Conservation (phyloP, 2,329 filamentous ascomycete genomes). For the Thielaviopsis euricoi region DNA sequence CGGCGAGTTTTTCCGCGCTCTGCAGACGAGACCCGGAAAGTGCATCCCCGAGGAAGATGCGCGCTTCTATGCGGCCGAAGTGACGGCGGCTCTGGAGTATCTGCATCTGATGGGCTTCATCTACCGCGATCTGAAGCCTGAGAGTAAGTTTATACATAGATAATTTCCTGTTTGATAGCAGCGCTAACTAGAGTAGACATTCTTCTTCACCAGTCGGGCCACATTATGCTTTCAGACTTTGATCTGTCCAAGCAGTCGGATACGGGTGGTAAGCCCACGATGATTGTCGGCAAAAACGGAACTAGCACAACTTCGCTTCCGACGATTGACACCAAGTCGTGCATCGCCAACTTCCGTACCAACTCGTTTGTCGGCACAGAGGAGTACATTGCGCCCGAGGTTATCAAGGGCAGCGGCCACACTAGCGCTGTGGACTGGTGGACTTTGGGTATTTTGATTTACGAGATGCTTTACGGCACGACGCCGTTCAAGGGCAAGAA, state of each 20-base stretch:
- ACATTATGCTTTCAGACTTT: constrained; percentile 99
- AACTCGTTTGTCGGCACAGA: constrained; percentile 98
- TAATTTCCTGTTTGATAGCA: background rate
- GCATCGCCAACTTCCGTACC: constrained; percentile 93
- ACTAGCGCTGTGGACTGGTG: constrained; percentile 99
- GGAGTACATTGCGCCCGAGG: constrained; percentile 96
- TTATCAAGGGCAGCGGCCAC: constrained; percentile 96
- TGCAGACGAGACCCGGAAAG: constrained; percentile 93
- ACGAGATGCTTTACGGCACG: constrained; percentile 97
- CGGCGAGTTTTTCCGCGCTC: constrained; percentile 91
- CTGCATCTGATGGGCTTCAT: constrained; percentile 99
- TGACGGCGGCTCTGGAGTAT: constrained; percentile 91
- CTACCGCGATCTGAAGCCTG: constrained; percentile 92
- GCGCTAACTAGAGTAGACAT: constrained; percentile 48
- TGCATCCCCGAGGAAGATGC: constrained; percentile 95
- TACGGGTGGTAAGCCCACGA: constrained; percentile 85
- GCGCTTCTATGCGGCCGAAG: constrained; percentile 91
- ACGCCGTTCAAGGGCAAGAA: constrained; percentile 99
- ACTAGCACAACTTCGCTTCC: constrained; percentile 74
- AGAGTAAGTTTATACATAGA: constrained; percentile 47
- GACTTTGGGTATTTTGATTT: constrained; percentile 92
- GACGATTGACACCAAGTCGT: constrained; percentile 97
- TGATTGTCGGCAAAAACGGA: constrained; percentile 87
- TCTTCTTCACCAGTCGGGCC: constrained; percentile 92
- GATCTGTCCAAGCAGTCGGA: constrained; percentile 97